These are phyloP conservation scores for Prunus kanzakura DNA, from an alignment of 306 rosid genomes.

Conservation along the genomic window DNA sequence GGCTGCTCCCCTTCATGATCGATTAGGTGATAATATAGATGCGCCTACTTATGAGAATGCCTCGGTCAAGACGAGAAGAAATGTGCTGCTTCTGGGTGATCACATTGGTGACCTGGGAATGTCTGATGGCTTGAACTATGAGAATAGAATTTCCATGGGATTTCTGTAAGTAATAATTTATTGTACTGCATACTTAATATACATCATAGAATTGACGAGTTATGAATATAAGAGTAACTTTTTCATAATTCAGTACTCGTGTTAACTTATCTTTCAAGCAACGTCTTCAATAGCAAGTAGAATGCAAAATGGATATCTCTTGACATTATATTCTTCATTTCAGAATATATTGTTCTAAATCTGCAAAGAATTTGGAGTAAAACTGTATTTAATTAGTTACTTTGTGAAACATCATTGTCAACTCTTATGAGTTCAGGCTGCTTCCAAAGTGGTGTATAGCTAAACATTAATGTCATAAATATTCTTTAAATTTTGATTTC, in stretches of 20 bases:
- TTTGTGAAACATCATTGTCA: neutral
- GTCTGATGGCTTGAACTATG: slow-evolving; percentile 88
- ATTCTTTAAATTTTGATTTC: neutral
- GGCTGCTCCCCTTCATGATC: slow-evolving; percentile 83
- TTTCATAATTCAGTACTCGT: neutral
- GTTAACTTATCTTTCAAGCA: neutral
- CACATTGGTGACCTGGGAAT: slow-evolving; percentile 89
- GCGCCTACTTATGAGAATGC: slow-evolving; percentile 47
- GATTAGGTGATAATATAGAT: slow-evolving; percentile 55
- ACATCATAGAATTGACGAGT: neutral
- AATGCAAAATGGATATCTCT: neutral
- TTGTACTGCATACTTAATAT: too few relatives aligned
- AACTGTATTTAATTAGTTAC: neutral
- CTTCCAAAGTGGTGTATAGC: neutral
- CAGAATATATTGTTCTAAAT: neutral
- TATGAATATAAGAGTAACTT: neutral
- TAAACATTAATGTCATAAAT: neutral
- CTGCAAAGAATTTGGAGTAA: neutral
- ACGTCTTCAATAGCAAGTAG: neutral
- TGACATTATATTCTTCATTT: neutral
- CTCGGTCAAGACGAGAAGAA: slow-evolving; percentile 66
- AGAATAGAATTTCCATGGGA: slow-evolving; percentile 77
- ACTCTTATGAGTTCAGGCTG: neutral
- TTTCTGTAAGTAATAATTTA: slow-evolving; percentile 63
- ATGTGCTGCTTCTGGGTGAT: slow-evolving; percentile 91